A percentile compares a stretch with the other conserved stretches of the same genome.
These are phyloP conservation scores for Brachypodium distachyon DNA, from an alignment of 202 grass and related monocot species.

Conservation along the genomic window DNA sequence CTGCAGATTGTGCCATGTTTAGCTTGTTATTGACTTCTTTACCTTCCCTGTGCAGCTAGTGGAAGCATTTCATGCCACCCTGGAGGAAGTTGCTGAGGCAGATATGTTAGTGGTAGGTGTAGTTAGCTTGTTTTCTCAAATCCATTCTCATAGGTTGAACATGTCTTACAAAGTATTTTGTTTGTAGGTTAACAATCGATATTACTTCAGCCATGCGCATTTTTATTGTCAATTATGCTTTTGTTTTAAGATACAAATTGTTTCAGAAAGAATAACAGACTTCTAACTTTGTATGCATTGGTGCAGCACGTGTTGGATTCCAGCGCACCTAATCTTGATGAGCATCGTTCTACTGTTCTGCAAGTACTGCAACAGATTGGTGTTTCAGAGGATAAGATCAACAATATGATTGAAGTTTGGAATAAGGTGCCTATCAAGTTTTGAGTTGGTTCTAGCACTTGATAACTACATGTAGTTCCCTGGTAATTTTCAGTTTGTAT, in stretches of 20 bases:
- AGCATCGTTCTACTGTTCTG: slow-evolving; percentile 69
- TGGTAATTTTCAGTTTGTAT: slow-evolving; percentile 1
- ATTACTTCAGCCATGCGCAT: neutral
- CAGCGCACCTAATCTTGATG: slow-evolving; percentile 67
- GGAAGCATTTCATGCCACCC: slow-evolving; percentile 94
- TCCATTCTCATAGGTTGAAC: neutral
- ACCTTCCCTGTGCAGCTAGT: slow-evolving; percentile 58
- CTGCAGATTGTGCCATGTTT: neutral
- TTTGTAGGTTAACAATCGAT: neutral
- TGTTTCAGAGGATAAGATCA: slow-evolving; percentile 76
- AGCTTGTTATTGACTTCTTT: slow-evolving; percentile 17
- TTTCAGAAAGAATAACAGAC: neutral
- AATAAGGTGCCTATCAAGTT: slow-evolving; percentile 56
- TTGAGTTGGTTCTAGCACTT: neutral
- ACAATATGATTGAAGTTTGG: slow-evolving; percentile 99
- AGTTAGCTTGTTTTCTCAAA: neutral
- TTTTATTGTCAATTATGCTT: slow-evolving; percentile 3
- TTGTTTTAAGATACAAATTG: slow-evolving; percentile 18
- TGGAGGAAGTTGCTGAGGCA: slow-evolving; percentile 95
- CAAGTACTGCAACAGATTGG: slow-evolving; percentile 90
- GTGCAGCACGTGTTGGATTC: slow-evolving; percentile 94
- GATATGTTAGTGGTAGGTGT: slow-evolving; percentile 85
- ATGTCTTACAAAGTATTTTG: slow-evolving; percentile 1
- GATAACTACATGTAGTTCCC: neutral
- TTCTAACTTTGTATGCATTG: slow-evolving; percentile 11